Percentiles rank a stretch among this genome's conserved stretches.
Evolutionary conservation across 257 asterid species (phyloP).

Genomic region (Datura wrightii): DNA sequence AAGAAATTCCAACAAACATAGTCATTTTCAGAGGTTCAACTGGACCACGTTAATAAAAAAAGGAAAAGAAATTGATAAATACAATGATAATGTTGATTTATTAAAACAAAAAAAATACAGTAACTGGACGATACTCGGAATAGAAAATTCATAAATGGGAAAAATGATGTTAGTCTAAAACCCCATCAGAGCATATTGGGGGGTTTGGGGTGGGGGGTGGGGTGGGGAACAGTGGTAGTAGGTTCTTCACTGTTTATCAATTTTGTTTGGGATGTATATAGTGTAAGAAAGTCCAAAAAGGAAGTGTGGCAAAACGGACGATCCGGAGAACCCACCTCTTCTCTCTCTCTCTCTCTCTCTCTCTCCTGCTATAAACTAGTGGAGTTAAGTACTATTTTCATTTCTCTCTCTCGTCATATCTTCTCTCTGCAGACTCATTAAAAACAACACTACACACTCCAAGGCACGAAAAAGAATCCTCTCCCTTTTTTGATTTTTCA

Average conservation of each 20-base stretch:
- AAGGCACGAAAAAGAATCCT: background rate
- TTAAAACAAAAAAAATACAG: too few species aligned
- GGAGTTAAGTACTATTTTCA: background rate
- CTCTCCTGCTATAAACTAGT: slow-evolving; percentile 21
- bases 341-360: background rate
- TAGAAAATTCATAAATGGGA: too few species aligned
- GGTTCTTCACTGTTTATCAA: slow-evolving; percentile 7
- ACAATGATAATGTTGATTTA: too few species aligned
- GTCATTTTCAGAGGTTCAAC: too few species aligned
- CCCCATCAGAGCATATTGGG: background rate
- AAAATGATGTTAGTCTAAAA: too few species aligned
- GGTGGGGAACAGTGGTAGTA: background rate
- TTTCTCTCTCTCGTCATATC: background rate
- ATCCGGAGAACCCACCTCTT: slow-evolving; percentile 28
- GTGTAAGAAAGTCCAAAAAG: slow-evolving; percentile 22
- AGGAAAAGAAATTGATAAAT: too few species aligned
- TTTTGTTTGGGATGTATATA: background rate
- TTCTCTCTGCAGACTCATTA: background rate
- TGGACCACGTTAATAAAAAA: too few species aligned
- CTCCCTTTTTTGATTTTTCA: background rate
- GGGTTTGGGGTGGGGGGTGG: background rate
- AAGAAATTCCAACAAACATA: too few species aligned
- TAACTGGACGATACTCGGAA: too few species aligned
- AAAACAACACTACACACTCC: slow-evolving; percentile 2
- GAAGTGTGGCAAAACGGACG: slow-evolving; percentile 29